A percentile compares a stretch with the other conserved stretches of the same genome.
Conservation (phyloP, 164 flowering plant species). For the Litsea cubeba region DNA sequence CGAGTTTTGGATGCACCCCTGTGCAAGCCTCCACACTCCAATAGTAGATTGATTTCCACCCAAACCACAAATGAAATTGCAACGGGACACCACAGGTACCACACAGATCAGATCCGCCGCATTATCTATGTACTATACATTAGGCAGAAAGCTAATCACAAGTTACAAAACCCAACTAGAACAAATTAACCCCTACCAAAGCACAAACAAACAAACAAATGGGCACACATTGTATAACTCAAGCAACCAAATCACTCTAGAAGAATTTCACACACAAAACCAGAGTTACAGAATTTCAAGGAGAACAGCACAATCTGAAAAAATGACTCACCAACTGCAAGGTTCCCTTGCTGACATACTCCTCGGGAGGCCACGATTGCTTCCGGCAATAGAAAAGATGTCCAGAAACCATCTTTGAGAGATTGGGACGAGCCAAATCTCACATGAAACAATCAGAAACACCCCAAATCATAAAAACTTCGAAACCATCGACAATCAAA, state of each 20-base stretch:
- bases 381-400: slow-evolving; percentile 58
- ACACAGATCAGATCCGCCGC: too few species aligned
- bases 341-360: slow-evolving; percentile 56
- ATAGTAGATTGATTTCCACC: too few species aligned
- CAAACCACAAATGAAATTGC: too few species aligned
- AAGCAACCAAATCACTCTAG: neutral
- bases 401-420: slow-evolving; percentile 54
- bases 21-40: too few species aligned
- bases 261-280: too few species aligned
- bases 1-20: too few species aligned
- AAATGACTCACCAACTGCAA: slow-evolving; percentile 55
- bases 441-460: neutral
- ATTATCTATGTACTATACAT: too few species aligned
- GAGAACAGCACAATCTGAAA: neutral
- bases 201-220: too few species aligned
- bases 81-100: too few species aligned
- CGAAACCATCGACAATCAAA: neutral
- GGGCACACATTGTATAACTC: neutral
- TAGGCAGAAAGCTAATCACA: too few species aligned
- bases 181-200: too few species aligned
- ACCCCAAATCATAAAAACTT: neutral
- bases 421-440: neutral
- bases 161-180: too few species aligned
- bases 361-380: slow-evolving; percentile 90
- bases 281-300: neutral